phyloP scores from a whole-genome alignment of 2,329 filamentous ascomycete species.

The Fusarium pilosicola region DNA sequence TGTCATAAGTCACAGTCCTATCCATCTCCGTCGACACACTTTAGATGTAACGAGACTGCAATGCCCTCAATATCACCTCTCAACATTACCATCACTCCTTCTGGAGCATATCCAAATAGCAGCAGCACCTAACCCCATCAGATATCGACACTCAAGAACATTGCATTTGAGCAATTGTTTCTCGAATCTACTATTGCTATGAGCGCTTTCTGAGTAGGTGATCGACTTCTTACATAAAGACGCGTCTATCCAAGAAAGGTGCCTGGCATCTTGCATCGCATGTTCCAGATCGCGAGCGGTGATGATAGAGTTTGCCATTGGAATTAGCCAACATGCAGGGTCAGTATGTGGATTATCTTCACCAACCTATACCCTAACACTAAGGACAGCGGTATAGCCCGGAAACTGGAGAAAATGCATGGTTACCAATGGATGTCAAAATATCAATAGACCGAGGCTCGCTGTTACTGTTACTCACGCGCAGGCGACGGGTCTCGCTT shows the following conservation, averaged over 20 bases:
- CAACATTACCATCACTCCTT: no score
- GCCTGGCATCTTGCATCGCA: neutral
- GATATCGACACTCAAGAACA: accelerated
- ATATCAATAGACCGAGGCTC: no score
- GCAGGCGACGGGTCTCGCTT: no score
- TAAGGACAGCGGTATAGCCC: neutral
- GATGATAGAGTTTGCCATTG: neutral
- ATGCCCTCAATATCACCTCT: no score
- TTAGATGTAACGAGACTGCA: no score
- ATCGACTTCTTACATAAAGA: neutral
- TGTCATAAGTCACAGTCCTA: accelerated
- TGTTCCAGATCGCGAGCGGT: neutral
- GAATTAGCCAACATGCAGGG: neutral
- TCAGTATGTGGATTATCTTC: neutral
- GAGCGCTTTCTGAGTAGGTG: accelerated
- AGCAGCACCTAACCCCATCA: neutral
- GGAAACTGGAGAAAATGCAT: neutral
- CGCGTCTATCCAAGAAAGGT: accelerated
- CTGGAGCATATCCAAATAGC: accelerated
- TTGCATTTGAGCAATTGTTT: neutral
- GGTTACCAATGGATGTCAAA: no score
- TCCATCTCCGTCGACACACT: neutral
- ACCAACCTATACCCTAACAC: neutral
- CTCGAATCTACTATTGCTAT: accelerated
- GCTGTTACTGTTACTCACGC: no score